Percentiles rank a stretch among this genome's conserved stretches.
Conservation (phyloP, 805 yeast genomes). For the Lipomyces orientalis region DNA sequence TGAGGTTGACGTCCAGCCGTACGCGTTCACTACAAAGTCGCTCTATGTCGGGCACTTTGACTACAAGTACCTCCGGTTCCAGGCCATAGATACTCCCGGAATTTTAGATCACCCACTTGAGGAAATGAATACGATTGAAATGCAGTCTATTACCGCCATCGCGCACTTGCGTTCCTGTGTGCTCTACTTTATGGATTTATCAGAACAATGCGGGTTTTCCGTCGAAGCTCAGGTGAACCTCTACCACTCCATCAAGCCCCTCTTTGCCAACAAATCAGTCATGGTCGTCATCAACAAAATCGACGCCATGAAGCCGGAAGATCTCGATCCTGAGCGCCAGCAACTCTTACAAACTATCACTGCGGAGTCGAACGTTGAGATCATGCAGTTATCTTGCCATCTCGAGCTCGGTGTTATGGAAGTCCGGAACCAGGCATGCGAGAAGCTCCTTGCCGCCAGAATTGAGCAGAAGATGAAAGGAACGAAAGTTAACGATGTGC, state of each 20-base stretch:
- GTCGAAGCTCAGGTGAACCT: constrained; percentile 96
- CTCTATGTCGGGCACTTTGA: constrained; percentile 98
- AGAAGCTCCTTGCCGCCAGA: constrained; percentile 90
- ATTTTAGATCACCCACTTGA: constrained; percentile 98
- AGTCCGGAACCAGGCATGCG: constrained; percentile 97
- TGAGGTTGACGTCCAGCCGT: constrained; percentile 98
- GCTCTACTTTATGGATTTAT: constrained; percentile 95
- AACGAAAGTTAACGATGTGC: constrained; percentile 82
- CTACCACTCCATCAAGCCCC: constrained; percentile 95
- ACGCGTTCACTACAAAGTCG: constrained; percentile 98
- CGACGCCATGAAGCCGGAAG: constrained; percentile 86
- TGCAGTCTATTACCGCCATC: constrained; percentile 98
- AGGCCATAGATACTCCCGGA: constrained; percentile 99
- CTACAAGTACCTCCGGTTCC: constrained; percentile 95
- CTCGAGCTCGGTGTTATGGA: constrained; percentile 94
- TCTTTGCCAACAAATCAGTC: constrained; percentile 95
- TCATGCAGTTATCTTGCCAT: constrained; percentile 91
- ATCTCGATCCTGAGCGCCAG: constrained; percentile 77
- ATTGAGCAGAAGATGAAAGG: constrained; percentile 95
- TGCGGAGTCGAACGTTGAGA: constrained; percentile 71
- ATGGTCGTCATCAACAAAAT: constrained; percentile 94
- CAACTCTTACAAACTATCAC: constrained; percentile 69
- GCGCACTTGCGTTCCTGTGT: constrained; percentile 98
- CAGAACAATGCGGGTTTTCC: constrained; percentile 99
- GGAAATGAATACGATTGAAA: constrained; percentile 99